These are phyloP conservation scores for Eimeria sp. DNA, from an alignment of 169 alveolate genomes.

Conservation along the genomic window DNA sequence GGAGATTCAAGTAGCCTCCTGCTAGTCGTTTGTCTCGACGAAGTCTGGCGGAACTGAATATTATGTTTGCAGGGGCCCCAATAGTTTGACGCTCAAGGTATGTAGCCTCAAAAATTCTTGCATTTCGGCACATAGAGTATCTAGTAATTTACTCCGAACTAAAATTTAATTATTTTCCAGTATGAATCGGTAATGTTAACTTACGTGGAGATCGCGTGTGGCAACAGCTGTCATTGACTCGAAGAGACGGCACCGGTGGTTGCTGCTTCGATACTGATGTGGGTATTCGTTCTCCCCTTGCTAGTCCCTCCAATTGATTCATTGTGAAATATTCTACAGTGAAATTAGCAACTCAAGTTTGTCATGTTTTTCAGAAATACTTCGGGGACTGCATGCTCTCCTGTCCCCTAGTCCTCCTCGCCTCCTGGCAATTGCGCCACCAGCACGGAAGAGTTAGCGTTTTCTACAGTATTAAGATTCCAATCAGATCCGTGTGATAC, in stretches of 20 bases:
- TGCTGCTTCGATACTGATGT: slow-evolving; percentile 51
- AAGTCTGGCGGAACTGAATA: background rate
- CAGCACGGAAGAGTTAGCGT: background rate
- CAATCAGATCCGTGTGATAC: background rate
- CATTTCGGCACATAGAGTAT: background rate
- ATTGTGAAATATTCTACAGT: background rate
- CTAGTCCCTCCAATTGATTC: background rate
- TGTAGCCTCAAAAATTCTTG: background rate
- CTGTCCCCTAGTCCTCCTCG: background rate
- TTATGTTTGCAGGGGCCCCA: background rate
- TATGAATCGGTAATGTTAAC: background rate
- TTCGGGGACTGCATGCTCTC: background rate
- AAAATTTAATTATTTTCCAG: background rate
- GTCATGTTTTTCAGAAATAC: background rate
- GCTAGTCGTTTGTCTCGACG: slow-evolving; percentile 4
- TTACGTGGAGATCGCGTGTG: background rate
- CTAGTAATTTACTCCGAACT: background rate
- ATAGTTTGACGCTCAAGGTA: background rate
- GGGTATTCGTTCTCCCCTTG: background rate
- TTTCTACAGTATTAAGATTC: background rate
- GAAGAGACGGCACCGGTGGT: slow-evolving; percentile 74
- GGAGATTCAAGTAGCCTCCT: background rate
- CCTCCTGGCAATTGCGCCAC: background rate
- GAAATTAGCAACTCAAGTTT: background rate
- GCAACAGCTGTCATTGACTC: background rate